Conservation (phyloP, 805 yeast species). For the Candida andamanensis region DNA sequence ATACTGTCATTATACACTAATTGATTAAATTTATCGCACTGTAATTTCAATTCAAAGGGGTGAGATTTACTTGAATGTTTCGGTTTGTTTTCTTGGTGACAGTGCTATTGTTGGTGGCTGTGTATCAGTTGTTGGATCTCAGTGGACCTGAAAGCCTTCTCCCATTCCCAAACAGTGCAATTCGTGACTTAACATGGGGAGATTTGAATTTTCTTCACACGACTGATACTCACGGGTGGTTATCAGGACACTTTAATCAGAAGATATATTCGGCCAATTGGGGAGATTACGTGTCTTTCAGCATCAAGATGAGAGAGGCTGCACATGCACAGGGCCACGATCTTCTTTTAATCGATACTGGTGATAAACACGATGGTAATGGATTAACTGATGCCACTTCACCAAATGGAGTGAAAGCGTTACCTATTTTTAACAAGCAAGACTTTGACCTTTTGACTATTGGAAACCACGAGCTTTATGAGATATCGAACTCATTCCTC, state of each 20-base stretch:
- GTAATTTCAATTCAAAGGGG: neutral
- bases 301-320: conserved; percentile 40
- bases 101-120: too few relatives aligned
- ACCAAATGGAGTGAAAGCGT: conserved; percentile 65
- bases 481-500: conserved; percentile 53
- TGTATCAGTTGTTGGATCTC: too few relatives aligned
- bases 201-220: conserved; percentile 84
- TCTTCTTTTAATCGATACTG: conserved; percentile 74
- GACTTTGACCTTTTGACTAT: conserved; percentile 76
- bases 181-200: conserved; percentile 65
- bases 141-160: too few relatives aligned
- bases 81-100: too few relatives aligned
- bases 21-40: neutral
- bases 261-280: conserved; percentile 76
- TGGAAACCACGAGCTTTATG: conserved; percentile 90
- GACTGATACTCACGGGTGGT: conserved; percentile 98
- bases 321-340: conserved; percentile 53
- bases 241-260: conserved; percentile 82
- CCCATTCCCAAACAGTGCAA: too few relatives aligned
- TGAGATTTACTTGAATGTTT: too few relatives aligned
- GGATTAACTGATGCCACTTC: conserved; percentile 77
- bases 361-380: conserved; percentile 93
- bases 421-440: conserved; percentile 55
- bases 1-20: neutral
- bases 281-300: conserved; percentile 84